phyloP scores from a whole-genome alignment of 2,329 filamentous ascomycete genomes.

The Graphilbum ipis-grandicollis region DNA sequence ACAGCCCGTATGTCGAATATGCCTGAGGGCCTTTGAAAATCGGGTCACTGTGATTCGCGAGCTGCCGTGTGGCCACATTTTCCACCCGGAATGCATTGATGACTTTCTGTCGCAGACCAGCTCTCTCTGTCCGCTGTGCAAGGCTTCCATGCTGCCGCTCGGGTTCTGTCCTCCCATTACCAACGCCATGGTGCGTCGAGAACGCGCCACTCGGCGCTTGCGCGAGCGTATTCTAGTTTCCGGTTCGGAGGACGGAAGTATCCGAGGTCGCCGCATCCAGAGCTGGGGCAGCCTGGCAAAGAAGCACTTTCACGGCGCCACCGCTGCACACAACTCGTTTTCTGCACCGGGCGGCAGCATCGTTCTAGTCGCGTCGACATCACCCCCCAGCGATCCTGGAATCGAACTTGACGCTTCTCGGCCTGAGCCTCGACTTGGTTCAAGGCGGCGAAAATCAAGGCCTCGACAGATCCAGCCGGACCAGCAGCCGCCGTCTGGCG shows the following conservation, averaged over 20 bases:
- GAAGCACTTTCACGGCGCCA: constrained; percentile 8
- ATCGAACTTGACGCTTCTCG: too few species aligned
- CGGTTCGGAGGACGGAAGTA: constrained; percentile 14
- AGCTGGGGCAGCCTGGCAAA: constrained; percentile 10
- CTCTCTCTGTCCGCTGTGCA: constrained; percentile 83
- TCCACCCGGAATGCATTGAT: constrained; percentile 84
- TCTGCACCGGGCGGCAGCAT: too few species aligned
- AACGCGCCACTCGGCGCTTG: constrained; percentile 48
- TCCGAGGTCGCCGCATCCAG: constrained; percentile 2
- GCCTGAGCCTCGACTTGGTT: too few species aligned
- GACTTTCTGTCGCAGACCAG: constrained; percentile 62
- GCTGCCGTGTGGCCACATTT: constrained; percentile 81
- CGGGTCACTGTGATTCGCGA: constrained; percentile 61
- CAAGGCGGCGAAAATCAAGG: neutral
- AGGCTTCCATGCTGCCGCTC: constrained; percentile 58
- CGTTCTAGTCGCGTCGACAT: too few species aligned
- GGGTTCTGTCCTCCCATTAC: constrained; percentile 55
- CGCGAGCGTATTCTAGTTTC: constrained; percentile 33
- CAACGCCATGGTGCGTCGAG: constrained; percentile 71
- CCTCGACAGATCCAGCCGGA: constrained; percentile 1
- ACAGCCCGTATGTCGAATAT: constrained; percentile 85
- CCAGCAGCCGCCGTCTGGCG: neutral
- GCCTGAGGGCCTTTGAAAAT: constrained; percentile 61
- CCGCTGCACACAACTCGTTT: too few species aligned
- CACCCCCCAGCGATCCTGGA: too few species aligned